phyloP scores from a whole-genome alignment of 2,329 filamentous ascomycete genomes.

The Beauveria medogensis region DNA sequence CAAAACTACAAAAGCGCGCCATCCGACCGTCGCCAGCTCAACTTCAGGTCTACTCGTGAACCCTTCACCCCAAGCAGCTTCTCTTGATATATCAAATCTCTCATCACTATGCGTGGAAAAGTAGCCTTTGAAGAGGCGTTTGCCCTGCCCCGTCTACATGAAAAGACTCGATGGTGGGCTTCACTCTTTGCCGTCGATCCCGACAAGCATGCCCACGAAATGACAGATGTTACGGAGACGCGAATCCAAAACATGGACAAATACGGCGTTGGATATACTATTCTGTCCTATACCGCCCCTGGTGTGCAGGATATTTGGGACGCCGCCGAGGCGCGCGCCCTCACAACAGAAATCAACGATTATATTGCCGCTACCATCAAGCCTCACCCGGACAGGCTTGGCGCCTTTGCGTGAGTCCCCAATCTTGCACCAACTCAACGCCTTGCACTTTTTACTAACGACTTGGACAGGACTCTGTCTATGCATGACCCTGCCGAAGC shows the following conservation, averaged over 20 bases:
- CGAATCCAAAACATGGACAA: slow-evolving; percentile 36
- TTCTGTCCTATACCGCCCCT: slow-evolving; percentile 41
- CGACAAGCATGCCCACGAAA: slow-evolving; percentile 50
- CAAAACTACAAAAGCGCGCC: slow-evolving; percentile 8
- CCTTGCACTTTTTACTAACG: not conserved
- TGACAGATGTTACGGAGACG: slow-evolving; percentile 31
- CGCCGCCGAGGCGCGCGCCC: slow-evolving; percentile 29
- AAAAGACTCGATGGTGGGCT: slow-evolving; percentile 55
- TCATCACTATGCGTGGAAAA: slow-evolving; percentile 45
- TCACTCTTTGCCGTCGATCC: slow-evolving; percentile 50
- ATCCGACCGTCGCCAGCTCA: not conserved
- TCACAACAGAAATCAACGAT: slow-evolving; percentile 36
- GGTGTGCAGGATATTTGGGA: slow-evolving; percentile 39
- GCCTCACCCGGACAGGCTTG: slow-evolving; percentile 31
- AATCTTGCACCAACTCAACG: not conserved
- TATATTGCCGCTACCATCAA: slow-evolving; percentile 31
- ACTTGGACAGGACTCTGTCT: slow-evolving; percentile 30
- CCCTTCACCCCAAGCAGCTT: not conserved
- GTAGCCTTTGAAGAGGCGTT: slow-evolving; percentile 56
- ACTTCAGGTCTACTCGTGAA: too few relatives aligned
- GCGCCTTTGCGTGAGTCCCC: slow-evolving; percentile 35
- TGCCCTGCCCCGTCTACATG: slow-evolving; percentile 48
- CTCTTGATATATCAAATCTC: not conserved
- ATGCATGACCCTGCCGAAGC: slow-evolving; percentile 47
- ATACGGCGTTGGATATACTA: slow-evolving; percentile 40